Evolutionary conservation across 2,329 filamentous ascomycete species (phyloP), one percentile per base, ranked within the genome.

Genomic region (Fusarium buharicum): DNA sequence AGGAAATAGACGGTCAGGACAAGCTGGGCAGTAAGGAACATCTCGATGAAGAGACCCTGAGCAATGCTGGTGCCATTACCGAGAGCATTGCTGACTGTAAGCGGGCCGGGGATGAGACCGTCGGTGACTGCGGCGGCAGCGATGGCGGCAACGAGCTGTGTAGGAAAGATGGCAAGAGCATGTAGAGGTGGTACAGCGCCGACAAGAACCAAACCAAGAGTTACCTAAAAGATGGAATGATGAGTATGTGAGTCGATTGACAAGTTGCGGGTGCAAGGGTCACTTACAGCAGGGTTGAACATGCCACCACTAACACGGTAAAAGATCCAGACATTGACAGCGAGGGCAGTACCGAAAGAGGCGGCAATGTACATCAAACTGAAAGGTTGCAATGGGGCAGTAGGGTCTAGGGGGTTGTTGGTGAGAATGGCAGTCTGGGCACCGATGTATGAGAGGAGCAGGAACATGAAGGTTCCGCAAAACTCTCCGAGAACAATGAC

Each of bases 1-100:
- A 91, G 80, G 84, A 91, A 89, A 72, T 87, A 84, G 27, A 90
- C 84, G 3, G 86, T 83, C 49, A 90, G 78, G 8, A 89, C 82
- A 10, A 90, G 78, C 70, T 88, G 81, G 0, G 85, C 78, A 0
- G 87, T 90, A 33, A 89, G 78, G 67, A 90, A 87, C 77, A 87
- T 83, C 73, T 90, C 88, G 43, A 90, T 82, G 69, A 90, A 89
- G 36, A 90, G 76, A 7, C 87, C 88, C 56, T 86, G 86, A 0
- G 78, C 78, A 10, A 81, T 76, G 55, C 76, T 83, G 4, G 83
- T 78, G 12, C 81, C 82, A 11, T 78, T 77, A 2, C 79, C 79
- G 3, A 90, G 79, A 5, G 77, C 76, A n/a, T 87, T 90, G 44
- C 76, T 76, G 6, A 88, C 86, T 6, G 78, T 77, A 16, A 88